Evolutionary conservation across 352 stramenopile genomes (phyloP).

Genomic region (Pythium brassicae): DNA sequence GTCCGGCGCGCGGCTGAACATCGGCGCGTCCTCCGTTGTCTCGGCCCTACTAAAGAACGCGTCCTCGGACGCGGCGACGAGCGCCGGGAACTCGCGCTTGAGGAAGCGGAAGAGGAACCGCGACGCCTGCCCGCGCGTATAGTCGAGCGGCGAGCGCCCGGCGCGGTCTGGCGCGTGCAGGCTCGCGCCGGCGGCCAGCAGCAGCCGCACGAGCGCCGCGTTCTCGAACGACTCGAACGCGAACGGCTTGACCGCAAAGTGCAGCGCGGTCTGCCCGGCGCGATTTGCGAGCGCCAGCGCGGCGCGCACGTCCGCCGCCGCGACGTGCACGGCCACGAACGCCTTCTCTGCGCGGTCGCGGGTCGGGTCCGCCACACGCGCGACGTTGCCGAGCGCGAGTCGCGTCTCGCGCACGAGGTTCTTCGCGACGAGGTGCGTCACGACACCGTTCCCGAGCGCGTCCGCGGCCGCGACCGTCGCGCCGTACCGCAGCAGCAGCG

Average conservation of each 20-base stretch:
- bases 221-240: conserved; percentile 71
- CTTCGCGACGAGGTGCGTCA: conserved; percentile 54
- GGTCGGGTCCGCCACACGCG: conserved; percentile 34
- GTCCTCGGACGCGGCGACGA: conserved; percentile 19
- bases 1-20: conserved; percentile 26
- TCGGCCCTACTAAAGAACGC: conserved; percentile 23
- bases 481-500: conserved; percentile 50
- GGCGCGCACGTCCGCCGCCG: conserved; percentile 30
- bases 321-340: conserved; percentile 40
- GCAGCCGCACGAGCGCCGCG: conserved; percentile 33
- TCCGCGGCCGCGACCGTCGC: conserved; percentile 46
- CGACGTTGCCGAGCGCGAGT: conserved; percentile 40
- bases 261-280: conserved; percentile 39
- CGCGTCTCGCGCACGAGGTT: conserved; percentile 47
- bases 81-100: conserved; percentile 25
- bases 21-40: conserved; percentile 15
- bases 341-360: conserved; percentile 22
- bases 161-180: conserved; percentile 30
- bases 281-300: conserved; percentile 39
- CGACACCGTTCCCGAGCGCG: conserved; percentile 44
- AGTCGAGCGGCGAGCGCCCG: conserved; percentile 46
- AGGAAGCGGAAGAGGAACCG: conserved; percentile 53
- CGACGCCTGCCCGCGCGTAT: conserved; percentile 46
- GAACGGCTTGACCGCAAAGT: conserved; percentile 57
- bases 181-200: conserved; percentile 37